Conservation (phyloP, 129 eudicot genomes). For the Escallonia rubra region DNA sequence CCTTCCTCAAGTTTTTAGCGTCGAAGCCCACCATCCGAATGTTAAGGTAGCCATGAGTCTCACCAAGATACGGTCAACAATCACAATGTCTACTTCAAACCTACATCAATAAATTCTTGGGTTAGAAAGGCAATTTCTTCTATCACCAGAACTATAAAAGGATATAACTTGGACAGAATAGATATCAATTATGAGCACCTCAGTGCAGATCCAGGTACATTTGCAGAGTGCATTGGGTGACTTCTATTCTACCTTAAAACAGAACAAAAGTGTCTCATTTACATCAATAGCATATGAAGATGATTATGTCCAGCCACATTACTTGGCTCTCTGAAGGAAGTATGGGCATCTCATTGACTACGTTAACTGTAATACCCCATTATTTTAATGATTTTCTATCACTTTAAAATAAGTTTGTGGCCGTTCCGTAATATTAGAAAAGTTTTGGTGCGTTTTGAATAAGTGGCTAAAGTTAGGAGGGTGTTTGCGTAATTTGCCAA, state of each 20-base stretch:
- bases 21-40: conserved; percentile 26
- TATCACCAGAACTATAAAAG: conserved; percentile 14
- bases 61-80: conserved; percentile 22
- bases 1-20: conserved; percentile 23
- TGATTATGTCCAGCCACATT: conserved; percentile 25
- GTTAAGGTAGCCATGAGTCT: conserved; percentile 41
- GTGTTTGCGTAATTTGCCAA: too few relatives aligned
- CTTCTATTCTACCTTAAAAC: conserved; percentile 26
- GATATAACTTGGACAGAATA: conserved; percentile 33
- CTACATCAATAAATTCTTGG: conserved; percentile 20
- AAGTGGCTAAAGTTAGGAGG: too few relatives aligned
- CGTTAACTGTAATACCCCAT: conserved; percentile 18
- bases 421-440: too few relatives aligned
- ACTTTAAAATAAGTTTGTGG: too few relatives aligned
- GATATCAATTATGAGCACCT: conserved; percentile 40
- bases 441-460: too few relatives aligned
- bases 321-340: conserved; percentile 38
- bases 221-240: conserved; percentile 31
- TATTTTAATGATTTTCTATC: too few relatives aligned
- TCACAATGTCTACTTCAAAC: conserved; percentile 12
- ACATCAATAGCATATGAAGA: conserved; percentile 37
- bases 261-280: conserved; percentile 19
- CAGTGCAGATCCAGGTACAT: conserved; percentile 18
- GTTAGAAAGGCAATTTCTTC: conserved; percentile 29
- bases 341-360: conserved; percentile 36